Conservation (phyloP, 495 filamentous ascomycete species). For the Xylaria venustula region DNA sequence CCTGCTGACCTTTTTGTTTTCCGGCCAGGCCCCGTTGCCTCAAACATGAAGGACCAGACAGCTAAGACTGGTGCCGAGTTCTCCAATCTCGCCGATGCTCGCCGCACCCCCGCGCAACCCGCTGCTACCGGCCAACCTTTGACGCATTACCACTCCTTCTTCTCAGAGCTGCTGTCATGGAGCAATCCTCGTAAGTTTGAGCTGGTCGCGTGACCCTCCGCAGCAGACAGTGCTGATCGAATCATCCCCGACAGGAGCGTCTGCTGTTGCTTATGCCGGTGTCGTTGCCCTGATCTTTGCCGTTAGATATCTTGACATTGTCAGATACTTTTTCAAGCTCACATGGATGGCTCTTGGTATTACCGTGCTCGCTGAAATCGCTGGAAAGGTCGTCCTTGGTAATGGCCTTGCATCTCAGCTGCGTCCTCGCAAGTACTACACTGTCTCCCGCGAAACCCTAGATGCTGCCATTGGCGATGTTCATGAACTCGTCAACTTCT, state of each 20-base stretch:
- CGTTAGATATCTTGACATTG: slow-evolving; percentile 82
- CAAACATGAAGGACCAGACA: slow-evolving; percentile 71
- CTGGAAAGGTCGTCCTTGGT: slow-evolving; percentile 71
- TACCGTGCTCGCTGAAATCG: slow-evolving; percentile 73
- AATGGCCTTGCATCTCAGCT: slow-evolving; percentile 81
- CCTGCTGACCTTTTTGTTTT: slow-evolving; percentile 22
- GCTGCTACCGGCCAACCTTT: slow-evolving; percentile 83
- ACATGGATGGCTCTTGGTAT: slow-evolving; percentile 63
- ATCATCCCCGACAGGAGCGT: slow-evolving; percentile 58
- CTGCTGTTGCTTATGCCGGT: slow-evolving; percentile 75
- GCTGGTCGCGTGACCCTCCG: slow-evolving; percentile 10
- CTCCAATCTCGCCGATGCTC: slow-evolving; percentile 69
- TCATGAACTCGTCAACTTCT: slow-evolving; percentile 93
- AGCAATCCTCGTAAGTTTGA: slow-evolving; percentile 48
- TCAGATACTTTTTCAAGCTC: slow-evolving; percentile 86
- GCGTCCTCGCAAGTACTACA: slow-evolving; percentile 90
- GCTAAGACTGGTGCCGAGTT: slow-evolving; percentile 73
- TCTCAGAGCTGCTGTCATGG: slow-evolving; percentile 79
- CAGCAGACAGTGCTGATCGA: slow-evolving; percentile 41
- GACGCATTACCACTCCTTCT: slow-evolving; percentile 95
- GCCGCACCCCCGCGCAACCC: slow-evolving; percentile 63
- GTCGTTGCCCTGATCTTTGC: slow-evolving; percentile 80
- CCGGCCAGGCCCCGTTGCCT: slow-evolving; percentile 66
- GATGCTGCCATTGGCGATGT: slow-evolving; percentile 79
- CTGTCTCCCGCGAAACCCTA: slow-evolving; percentile 78